These are phyloP conservation scores for Tetrapisispora namnaoensis DNA, from an alignment of 805 yeast species.

Conservation along the genomic window DNA sequence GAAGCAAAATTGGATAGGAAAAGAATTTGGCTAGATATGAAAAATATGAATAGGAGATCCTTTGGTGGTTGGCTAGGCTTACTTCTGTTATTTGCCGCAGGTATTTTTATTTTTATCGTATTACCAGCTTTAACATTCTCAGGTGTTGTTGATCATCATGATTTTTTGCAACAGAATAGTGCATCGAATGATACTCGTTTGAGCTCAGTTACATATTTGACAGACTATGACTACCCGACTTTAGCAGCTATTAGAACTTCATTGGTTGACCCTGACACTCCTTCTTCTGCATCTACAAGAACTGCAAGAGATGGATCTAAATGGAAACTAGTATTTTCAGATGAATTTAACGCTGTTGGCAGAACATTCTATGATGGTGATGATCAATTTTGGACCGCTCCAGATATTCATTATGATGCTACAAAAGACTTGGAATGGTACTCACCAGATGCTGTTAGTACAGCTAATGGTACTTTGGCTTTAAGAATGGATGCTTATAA, in stretches of 20 bases:
- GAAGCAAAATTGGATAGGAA: conserved; percentile 79
- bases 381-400: conserved; percentile 86
- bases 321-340: conserved; percentile 79
- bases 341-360: conserved; percentile 85
- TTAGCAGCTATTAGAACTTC: conserved; percentile 42
- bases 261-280: conserved; percentile 57
- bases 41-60: conserved; percentile 54
- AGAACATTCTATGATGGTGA: conserved; percentile 85
- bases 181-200: not conserved
- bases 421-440: conserved; percentile 92
- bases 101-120: conserved; percentile 55
- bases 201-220: conserved; percentile 29
- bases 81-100: conserved; percentile 47
- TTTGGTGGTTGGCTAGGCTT: conserved; percentile 53
- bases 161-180: not conserved
- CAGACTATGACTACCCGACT: conserved; percentile 42
- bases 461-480: conserved; percentile 60
- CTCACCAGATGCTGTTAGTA: conserved; percentile 79
- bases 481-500: conserved; percentile 71
- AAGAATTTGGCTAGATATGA: conserved; percentile 54
- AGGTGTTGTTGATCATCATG: conserved; percentile 41
- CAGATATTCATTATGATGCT: conserved; percentile 75
- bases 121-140: conserved; percentile 80
- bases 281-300: conserved; percentile 39
- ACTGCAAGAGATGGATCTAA: conserved; percentile 48